Evolutionary conservation across 2,329 filamentous ascomycete species (phyloP).

Genomic region (Fusarium mangiferae): DNA sequence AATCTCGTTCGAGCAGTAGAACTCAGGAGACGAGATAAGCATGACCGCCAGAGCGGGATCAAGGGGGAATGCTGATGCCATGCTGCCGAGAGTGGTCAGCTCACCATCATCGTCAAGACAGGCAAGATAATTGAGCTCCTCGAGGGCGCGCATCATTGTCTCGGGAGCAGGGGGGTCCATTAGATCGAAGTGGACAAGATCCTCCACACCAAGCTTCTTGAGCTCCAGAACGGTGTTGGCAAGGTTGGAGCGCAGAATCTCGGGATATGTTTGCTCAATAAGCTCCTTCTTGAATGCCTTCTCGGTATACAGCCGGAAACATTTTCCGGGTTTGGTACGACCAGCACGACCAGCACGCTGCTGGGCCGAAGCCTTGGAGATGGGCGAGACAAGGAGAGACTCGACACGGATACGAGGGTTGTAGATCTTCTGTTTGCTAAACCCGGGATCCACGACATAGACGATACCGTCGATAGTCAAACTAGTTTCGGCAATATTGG

Average conservation of each 20-base stretch:
- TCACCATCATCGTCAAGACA: conserved; percentile 97
- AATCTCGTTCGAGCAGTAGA: conserved; percentile 98
- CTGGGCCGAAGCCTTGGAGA: conserved; percentile 96
- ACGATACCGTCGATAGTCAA: conserved; percentile 99
- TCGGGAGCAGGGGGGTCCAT: conserved; percentile 99
- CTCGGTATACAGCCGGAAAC: conserved; percentile 96
- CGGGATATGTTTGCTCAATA: conserved; percentile 96
- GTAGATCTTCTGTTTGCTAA: conserved; percentile 99
- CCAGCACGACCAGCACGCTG: conserved; percentile 98
- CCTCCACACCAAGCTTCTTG: conserved; percentile 95
- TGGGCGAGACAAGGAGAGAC: conserved; percentile 95
- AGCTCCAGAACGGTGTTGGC: conserved; percentile 94
- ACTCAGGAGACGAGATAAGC: conserved; percentile 96
- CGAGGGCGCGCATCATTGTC: conserved; percentile 96
- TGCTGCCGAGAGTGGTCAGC: conserved; percentile 82
- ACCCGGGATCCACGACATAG: conserved; percentile 98
- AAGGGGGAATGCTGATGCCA: conserved; percentile 94
- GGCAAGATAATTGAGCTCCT: conserved; percentile 96
- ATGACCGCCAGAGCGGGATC: conserved; percentile 96
- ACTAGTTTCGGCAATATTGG: conserved; percentile 97
- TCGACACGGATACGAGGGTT: conserved; percentile 97
- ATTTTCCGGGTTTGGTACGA: conserved; percentile 98
- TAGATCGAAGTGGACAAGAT: conserved; percentile 96
- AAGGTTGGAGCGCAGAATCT: conserved; percentile 93
- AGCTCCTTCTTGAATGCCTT: conserved; percentile 96